phyloP scores from a whole-genome alignment of 805 yeast species.

The Lachancea dasiensis region DNA sequence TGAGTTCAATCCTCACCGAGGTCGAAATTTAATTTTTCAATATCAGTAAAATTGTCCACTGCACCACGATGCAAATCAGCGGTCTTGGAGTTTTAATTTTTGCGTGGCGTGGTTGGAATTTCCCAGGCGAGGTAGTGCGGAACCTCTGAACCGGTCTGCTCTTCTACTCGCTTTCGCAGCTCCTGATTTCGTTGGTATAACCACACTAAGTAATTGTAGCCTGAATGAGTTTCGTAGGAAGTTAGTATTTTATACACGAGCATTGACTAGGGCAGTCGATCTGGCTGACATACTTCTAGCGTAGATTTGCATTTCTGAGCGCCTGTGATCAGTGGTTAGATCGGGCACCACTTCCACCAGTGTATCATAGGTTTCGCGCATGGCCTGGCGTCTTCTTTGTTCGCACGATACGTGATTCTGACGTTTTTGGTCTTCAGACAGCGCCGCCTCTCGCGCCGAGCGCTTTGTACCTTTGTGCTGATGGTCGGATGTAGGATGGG shows the following conservation, averaged over 20 bases:
- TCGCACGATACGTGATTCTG: constrained; percentile 78
- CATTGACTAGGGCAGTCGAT: neutral
- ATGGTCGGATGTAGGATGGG: constrained; percentile 9
- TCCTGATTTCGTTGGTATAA: constrained; percentile 45
- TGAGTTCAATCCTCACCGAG: constrained; percentile 56
- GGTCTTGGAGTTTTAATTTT: too few relatives aligned
- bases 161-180: constrained; percentile 37
- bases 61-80: too few relatives aligned
- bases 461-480: constrained; percentile 12
- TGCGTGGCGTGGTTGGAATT: too few relatives aligned
- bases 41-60: neutral
- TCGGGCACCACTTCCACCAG: constrained; percentile 73
- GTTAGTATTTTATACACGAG: constrained; percentile 4
- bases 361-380: constrained; percentile 73
- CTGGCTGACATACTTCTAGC: constrained; percentile 43
- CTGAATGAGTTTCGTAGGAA: constrained; percentile 2
- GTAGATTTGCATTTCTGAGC: constrained; percentile 75
- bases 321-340: constrained; percentile 57
- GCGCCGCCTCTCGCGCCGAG: constrained; percentile 13
- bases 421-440: constrained; percentile 33
- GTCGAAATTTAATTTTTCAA: constrained; percentile 35
- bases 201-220: constrained; percentile 42
- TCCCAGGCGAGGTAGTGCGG: constrained; percentile 1
- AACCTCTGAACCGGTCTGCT: neutral
- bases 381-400: constrained; percentile 79